Base-by-base conservation (phyloP, 2,329 filamentous ascomycete species). In the Esteya vermicola region DNA sequence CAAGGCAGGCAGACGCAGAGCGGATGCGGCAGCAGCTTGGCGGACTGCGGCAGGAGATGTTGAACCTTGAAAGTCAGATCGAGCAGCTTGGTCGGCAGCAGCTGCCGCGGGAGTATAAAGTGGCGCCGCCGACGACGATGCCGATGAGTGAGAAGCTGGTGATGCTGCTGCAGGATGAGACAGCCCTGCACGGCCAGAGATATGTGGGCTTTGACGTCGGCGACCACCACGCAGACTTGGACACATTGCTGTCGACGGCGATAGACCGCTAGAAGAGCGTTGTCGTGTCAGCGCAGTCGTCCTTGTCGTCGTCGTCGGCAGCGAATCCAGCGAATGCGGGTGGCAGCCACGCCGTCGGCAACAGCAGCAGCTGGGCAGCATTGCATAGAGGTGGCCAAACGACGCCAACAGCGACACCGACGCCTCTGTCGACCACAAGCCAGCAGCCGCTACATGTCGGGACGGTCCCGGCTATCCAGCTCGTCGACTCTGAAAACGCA, bases 231-330 rank as follows among this genome's bases (percentile, higher is more conserved):
- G 46, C 65, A 6, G 72, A 76, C 45, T 52, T 78, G 1, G 61
- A 61, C 43, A 63, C 64, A 0, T 51, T 73, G 28, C 64, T 77
- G 6, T 57, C 68, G 7, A 59, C 61, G n/a, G 67, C 67, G 3
- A 75, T 80, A 42, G 67, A 71, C 33, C 63, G 72, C 23, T 80
- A 75, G 75, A 79, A 75, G 55, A 62, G 58, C 5, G 71, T 78
- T 14, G 68, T 79, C 12, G 58, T 64, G n/a, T 65, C 70, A 6
- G 60, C 65, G 3, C 62, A 71, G n/a, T n/a, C n/a, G n/a, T n/a
- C n/a, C n/a, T n/a, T n/a, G n/a, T n/a, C n/a, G n/a, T n/a, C n/a
- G n/a, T n/a, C n/a, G n/a, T n/a, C n/a, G 31, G 58, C 57, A 5
- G 54, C 57, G 4, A 50, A 50, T n/a, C 47, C 74, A 78, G 47